Conservation (phyloP, 177 flowering plant genomes). For the Vitis hybrid region DNA sequence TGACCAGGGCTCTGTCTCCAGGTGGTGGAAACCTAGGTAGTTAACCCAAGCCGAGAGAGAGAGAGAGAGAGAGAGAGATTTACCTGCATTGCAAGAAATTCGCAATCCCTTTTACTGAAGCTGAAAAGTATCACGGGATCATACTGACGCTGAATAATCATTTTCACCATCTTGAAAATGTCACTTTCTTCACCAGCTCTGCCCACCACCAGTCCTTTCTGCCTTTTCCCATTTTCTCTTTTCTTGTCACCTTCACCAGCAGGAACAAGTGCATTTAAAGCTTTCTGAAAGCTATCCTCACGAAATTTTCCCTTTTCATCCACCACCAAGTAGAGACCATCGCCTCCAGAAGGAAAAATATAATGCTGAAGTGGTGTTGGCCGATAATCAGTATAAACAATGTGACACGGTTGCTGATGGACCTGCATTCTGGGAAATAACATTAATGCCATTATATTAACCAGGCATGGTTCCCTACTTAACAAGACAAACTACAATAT, state of each 20-base stretch:
- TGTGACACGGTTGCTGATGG: slow-evolving; percentile 96
- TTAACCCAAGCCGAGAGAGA: neutral
- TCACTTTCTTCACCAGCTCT: slow-evolving; percentile 89
- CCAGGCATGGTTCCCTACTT: neutral
- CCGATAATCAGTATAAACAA: slow-evolving; percentile 95
- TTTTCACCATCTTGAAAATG: slow-evolving; percentile 96
- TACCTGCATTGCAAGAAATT: slow-evolving; percentile 99
- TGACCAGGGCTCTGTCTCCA: too few relatives aligned
- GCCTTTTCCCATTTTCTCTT: slow-evolving; percentile 78
- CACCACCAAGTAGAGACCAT: slow-evolving; percentile 88
- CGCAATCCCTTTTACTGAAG: slow-evolving; percentile 99
- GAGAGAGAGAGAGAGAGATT: neutral
- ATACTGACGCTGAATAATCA: slow-evolving; percentile 92
- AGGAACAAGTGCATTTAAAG: slow-evolving; percentile 85
- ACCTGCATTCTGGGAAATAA: slow-evolving; percentile 53
- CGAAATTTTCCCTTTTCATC: slow-evolving; percentile 96
- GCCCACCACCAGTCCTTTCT: slow-evolving; percentile 63
- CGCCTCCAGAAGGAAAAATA: slow-evolving; percentile 87
- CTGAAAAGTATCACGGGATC: slow-evolving; percentile 97
- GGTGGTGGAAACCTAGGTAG: too few relatives aligned
- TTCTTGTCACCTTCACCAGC: slow-evolving; percentile 66
- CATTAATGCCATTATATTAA: slow-evolving; percentile 1
- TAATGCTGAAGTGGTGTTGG: slow-evolving; percentile 99
- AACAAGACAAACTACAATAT: neutral
- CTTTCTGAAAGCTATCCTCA: slow-evolving; percentile 95